These are phyloP conservation scores for Neophaeococcomyces mojaviensis DNA, from an alignment of 2,329 filamentous ascomycete genomes.

Conservation along the genomic window DNA sequence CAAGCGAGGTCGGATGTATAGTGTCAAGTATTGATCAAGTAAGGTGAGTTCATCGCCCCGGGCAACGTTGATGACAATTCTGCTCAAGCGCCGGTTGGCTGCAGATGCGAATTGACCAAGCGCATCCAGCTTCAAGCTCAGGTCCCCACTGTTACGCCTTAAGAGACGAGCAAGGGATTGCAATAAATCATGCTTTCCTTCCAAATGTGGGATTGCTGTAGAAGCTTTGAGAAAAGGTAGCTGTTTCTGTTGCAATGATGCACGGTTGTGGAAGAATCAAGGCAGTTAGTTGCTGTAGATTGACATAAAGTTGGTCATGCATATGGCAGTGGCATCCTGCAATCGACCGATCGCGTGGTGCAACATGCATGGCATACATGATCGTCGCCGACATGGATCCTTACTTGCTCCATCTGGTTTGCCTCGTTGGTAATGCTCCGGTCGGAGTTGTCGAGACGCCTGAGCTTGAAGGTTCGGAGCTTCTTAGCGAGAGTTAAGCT, in stretches of 20 bases:
- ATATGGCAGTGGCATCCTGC: not conserved
- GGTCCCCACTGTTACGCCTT: slow-evolving; percentile 3
- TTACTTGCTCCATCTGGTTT: not conserved
- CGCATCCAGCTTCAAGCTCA: not conserved
- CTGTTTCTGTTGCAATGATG: not conserved
- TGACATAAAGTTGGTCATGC: not conserved
- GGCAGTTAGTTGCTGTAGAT: not conserved
- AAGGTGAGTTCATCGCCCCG: slow-evolving; percentile 4
- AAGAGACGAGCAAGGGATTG: not conserved
- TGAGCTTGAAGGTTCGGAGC: slow-evolving; percentile 3
- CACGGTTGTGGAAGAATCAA: not conserved
- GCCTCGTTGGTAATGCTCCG: slow-evolving; percentile 1
- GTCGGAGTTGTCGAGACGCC: not conserved
- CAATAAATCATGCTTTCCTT: not conserved
- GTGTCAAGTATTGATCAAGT: not conserved
- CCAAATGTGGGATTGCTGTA: not conserved
- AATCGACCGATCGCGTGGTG: slow-evolving; percentile 7
- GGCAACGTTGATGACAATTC: slow-evolving; percentile 4
- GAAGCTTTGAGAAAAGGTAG: not conserved
- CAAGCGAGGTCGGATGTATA: slow-evolving; percentile 2
- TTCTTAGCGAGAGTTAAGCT: not conserved
- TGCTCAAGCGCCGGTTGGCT: slow-evolving; percentile 6
- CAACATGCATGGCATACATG: slow-evolving; percentile 4
- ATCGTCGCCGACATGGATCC: not conserved
- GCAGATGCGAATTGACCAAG: slow-evolving; percentile 3